Base-by-base conservation (phyloP, 2,329 filamentous ascomycete genomes). In the Graphiopsis chlorocephala region DNA sequence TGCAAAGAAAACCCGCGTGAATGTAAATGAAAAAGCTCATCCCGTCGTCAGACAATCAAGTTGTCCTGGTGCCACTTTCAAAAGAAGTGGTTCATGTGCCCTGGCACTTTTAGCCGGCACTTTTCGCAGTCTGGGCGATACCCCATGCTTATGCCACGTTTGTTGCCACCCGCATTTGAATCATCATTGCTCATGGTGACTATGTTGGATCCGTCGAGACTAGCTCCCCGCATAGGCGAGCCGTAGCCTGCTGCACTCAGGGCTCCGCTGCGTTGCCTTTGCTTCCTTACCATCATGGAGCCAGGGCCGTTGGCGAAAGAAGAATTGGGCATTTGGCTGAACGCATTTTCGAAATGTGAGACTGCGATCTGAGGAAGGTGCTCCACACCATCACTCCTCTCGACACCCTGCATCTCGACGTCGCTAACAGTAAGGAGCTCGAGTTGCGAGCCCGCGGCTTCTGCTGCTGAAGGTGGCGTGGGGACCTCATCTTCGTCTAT, bases 121-220 rank as follows among this genome's bases (percentile, higher is more conserved):
- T 82, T 83, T 55, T 82, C 79, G 68, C 81, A 83, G 66, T 83
- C 81, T 12, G 81, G 77, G 29, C 81, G 73, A 67, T 79, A 83
- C 15, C 81, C 81, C 78, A 83, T 82, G 66, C 78, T 78, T 64
- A 82, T 78, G 45, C 78, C 72, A 29, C 68, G 73, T 26, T 74
- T 78, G 63, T 76, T 75, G 25, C 17, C 28, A 15, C 25, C 26
- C 55, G 23, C 53, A 2, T 73, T 64, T 1, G 48, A 50, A 17
- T 61, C 56, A 0, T 26, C 31, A 6, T 25, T 14, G 20, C 29
- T 25, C n/a, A 42, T 25, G 12, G 33, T 42, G 5, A 33, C 20
- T 33, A 42, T 26, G 55, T 23, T 26, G 31, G 55, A 23, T 5
- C 29, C 52, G 52, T 56, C 31, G 17, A 56, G 28, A 42, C 55